Base-by-base conservation (phyloP, 2,329 filamentous ascomycete genomes). In the Thielaviopsis ethacetica region DNA sequence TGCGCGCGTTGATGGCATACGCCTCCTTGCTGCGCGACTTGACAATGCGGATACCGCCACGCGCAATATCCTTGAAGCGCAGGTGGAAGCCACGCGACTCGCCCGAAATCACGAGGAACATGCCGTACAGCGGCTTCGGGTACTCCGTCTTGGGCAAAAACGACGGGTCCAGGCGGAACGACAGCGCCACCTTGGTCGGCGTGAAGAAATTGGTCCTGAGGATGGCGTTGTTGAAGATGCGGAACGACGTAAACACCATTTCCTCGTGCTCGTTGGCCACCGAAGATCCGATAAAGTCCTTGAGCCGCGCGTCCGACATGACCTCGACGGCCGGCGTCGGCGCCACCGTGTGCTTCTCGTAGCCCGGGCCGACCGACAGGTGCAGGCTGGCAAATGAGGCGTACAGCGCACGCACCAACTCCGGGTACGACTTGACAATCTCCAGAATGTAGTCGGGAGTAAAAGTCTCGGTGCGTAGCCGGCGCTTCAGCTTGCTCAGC, bases 171-270 rank as follows among this genome's bases (percentile, higher is more conserved):
- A 98, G 76, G 58, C 93, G 87, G 82, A 98, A 98, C 75, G 90
- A 95, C 65, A 98, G 80, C 10, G 93, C 93, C 47, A 98, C 91
- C 79, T 98, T 98, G 63, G 93, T 98, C 0, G 93, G 93, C 0
- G 93, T 98, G 69, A 83, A 85, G 77, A 94, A 96, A 76, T 98
- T 98, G 65, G 93, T 98, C 81, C 97, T 98, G 65, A 97, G 78
- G 53, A 97, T 84, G 53, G 87, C 83, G 60, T 82, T 84, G 76
- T 98, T 98, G 82, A 98, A 98, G 63, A 93, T 84, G 59, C 89
- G 84, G 81, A 98, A 97, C 17, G 91, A 89, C 50, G 84, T 89
- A 89, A 98, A 94, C 65, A 98, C 93, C 84, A 96, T 94, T 69
- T 91, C 86, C 68, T 98, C 90, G 72, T 98, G 91, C 74, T 98